Conservation (phyloP, 345 rosid genomes). For the Salix suchowensis region DNA sequence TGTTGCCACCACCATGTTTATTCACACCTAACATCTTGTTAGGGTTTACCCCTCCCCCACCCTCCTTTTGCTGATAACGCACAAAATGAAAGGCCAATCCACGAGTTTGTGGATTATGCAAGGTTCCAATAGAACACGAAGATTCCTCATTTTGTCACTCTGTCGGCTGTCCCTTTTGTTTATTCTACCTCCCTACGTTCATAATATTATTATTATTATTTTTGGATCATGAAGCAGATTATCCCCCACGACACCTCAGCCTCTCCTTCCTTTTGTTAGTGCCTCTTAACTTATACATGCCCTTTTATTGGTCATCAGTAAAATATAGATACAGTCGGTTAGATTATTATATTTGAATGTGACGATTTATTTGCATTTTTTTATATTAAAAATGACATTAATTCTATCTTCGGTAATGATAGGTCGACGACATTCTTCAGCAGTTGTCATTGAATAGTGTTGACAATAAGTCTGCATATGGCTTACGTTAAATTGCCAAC, state of each 20-base stretch:
- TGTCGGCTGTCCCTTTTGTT: slow-evolving; percentile 12
- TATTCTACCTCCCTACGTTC: not conserved
- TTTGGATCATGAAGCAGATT: not conserved
- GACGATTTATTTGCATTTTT: too few relatives aligned
- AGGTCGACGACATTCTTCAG: too few relatives aligned
- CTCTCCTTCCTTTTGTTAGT: not conserved
- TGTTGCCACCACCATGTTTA: not conserved
- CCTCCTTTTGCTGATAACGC: not conserved
- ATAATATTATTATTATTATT: not conserved
- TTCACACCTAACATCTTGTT: not conserved
- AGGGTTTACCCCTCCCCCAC: not conserved
- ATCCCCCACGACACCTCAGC: not conserved
- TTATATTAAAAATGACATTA: too few relatives aligned
- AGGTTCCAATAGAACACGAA: not conserved
- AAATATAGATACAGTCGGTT: too few relatives aligned
- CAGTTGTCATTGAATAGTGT: too few relatives aligned
- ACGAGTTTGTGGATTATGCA: not conserved
- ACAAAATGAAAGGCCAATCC: slow-evolving; percentile 1
- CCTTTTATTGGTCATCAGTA: not conserved
- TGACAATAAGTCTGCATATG: too few relatives aligned
- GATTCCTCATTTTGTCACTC: slow-evolving; percentile 21
- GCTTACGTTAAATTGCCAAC: too few relatives aligned
- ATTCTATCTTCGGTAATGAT: too few relatives aligned
- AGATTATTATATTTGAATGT: too few relatives aligned
- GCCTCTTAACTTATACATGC: not conserved